These are phyloP conservation scores for Golubevia sp. DNA, from an alignment of 1,284 basidiomycete species.

Conservation along the genomic window DNA sequence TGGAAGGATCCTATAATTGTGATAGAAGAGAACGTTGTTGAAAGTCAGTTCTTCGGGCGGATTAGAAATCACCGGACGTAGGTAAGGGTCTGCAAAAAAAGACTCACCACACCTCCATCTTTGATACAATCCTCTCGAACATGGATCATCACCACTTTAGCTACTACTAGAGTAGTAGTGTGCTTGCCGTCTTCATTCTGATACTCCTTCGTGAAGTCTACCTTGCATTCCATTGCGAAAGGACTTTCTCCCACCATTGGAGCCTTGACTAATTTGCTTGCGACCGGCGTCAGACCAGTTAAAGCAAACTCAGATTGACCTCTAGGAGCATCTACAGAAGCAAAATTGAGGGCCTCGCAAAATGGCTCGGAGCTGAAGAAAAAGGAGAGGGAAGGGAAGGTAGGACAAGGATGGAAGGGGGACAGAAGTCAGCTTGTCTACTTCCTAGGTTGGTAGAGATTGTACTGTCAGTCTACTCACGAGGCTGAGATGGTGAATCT, in stretches of 20 bases:
- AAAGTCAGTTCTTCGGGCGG: background rate
- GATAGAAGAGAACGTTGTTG: background rate
- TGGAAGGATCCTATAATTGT: slow-evolving; percentile 24
- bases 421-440: too few species aligned
- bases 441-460: background rate
- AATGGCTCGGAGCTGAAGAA: slow-evolving; percentile 29
- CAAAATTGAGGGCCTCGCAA: slow-evolving; percentile 44
- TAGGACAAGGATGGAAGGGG: too few species aligned
- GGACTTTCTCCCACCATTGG: slow-evolving; percentile 40
- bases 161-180: slow-evolving; percentile 38
- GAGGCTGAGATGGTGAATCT: slow-evolving; percentile 25
- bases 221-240: slow-evolving; percentile 41
- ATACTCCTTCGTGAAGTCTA: slow-evolving; percentile 30
- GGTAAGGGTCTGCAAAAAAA: too few species aligned
- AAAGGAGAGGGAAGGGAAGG: background rate
- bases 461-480: slow-evolving; percentile 4
- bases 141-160: slow-evolving; percentile 29
- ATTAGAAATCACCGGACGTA: too few species aligned
- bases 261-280: slow-evolving; percentile 26
- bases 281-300: slow-evolving; percentile 38
- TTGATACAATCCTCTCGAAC: slow-evolving; percentile 40
- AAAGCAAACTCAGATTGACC: slow-evolving; percentile 36
- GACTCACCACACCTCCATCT: too few species aligned
- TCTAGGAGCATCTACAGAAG: slow-evolving; percentile 33
- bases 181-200: slow-evolving; percentile 31